A percentile compares a stretch with the other conserved stretches of the same genome.
Conservation (phyloP, 108 stramenopile genomes). For the Schizochytrium sp. region DNA sequence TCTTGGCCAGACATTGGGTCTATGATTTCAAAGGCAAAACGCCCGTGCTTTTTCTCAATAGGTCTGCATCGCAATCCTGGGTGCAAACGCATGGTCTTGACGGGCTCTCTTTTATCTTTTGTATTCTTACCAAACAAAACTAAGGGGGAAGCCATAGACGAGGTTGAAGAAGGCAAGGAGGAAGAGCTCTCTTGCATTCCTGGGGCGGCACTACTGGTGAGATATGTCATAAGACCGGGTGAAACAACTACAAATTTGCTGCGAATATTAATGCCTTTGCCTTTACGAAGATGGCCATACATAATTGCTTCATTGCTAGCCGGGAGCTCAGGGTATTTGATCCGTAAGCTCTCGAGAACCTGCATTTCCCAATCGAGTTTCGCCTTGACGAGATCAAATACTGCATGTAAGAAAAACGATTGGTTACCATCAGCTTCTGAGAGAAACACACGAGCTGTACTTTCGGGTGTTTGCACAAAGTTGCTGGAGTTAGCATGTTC, state of each 20-base stretch:
- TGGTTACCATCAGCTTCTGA: constrained; percentile 47
- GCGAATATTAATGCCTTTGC: not conserved
- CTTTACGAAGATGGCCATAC: constrained; percentile 40
- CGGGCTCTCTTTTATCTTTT: constrained; percentile 47
- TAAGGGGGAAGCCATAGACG: constrained; percentile 11
- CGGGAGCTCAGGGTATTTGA: constrained; percentile 59
- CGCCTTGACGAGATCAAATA: constrained; percentile 54
- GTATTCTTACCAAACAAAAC: constrained; percentile 7
- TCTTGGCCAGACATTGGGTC: not conserved
- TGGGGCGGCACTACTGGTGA: constrained; percentile 25
- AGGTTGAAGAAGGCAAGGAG: not conserved
- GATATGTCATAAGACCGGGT: constrained; percentile 45
- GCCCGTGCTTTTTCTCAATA: constrained; percentile 28
- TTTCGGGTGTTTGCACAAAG: not conserved
- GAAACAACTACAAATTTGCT: constrained; percentile 33
- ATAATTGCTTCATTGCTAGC: constrained; percentile 59
- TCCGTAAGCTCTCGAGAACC: constrained; percentile 43
- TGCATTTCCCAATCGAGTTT: constrained; percentile 50
- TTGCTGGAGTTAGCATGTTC: not conserved
- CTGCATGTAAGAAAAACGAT: constrained; percentile 47
- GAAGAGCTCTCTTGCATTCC: constrained; percentile 7
- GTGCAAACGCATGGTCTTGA: constrained; percentile 16
- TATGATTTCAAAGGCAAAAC: constrained; percentile 46
- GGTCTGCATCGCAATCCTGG: constrained; percentile 23
- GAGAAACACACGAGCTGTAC: not conserved